Percentiles rank a stretch among this genome's conserved stretches.
phyloP scores from a whole-genome alignment of 1,284 basidiomycete species.

The Farysia itapuensis region DNA sequence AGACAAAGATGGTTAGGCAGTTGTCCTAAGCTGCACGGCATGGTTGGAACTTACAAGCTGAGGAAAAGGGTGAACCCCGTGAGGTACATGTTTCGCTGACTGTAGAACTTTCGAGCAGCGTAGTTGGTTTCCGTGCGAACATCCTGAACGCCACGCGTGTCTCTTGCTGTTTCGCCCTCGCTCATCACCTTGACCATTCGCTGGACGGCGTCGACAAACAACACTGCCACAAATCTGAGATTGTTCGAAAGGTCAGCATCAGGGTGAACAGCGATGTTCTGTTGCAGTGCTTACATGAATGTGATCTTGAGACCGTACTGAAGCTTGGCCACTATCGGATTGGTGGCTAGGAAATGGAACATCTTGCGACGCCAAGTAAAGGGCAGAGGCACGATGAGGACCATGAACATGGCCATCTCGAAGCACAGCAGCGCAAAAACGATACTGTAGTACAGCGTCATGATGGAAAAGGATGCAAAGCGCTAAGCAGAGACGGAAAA shows the following conservation, averaged over 20 bases:
- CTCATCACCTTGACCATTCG: constrained; percentile 84
- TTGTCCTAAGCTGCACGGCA: neutral
- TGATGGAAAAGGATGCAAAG: too few relatives aligned
- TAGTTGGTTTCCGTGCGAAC: constrained; percentile 79
- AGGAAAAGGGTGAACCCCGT: constrained; percentile 82
- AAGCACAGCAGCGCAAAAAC: constrained; percentile 55
- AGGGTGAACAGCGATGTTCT: neutral
- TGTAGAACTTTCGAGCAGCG: constrained; percentile 84
- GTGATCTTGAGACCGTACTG: constrained; percentile 79
- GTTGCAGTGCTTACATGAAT: constrained; percentile 74
- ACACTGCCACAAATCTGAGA: constrained; percentile 76
- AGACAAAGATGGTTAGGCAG: neutral
- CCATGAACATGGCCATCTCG: constrained; percentile 58
- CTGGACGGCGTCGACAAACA: constrained; percentile 84
- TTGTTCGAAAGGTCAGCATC: neutral
- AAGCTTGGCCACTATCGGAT: constrained; percentile 62
- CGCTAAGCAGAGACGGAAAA: too few relatives aligned
- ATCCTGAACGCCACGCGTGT: constrained; percentile 67
- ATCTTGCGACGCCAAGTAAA: constrained; percentile 72
- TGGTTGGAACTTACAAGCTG: constrained; percentile 36
- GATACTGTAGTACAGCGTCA: constrained; percentile 59
- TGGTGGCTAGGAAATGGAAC: constrained; percentile 72
- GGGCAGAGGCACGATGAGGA: constrained; percentile 68
- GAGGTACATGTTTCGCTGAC: constrained; percentile 74
- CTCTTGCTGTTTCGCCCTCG: constrained; percentile 73